phyloP scores from a whole-genome alignment of 2,329 filamentous ascomycete species.

The Trichophyton verrucosum region DNA sequence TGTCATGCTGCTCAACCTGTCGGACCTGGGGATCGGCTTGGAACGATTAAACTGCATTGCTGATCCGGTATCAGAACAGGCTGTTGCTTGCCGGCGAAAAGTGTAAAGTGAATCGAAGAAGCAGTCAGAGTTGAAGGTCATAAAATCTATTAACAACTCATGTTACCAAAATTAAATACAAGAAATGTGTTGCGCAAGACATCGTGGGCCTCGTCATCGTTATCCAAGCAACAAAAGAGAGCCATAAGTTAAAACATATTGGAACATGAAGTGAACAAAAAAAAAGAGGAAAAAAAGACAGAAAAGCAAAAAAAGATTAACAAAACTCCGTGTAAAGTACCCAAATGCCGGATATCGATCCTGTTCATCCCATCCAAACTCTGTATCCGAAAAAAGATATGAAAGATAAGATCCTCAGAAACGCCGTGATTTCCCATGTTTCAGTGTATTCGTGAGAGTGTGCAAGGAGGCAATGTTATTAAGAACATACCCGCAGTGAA shows the following conservation, averaged over 20 bases:
- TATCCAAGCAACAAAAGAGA: slow-evolving; percentile 3
- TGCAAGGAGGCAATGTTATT: neutral
- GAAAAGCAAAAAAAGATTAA: neutral
- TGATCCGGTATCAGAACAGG: neutral
- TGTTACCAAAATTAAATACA: slow-evolving; percentile 5
- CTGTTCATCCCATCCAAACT: neutral
- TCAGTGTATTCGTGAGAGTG: neutral
- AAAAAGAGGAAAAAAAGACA: neutral
- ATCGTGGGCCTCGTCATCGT: slow-evolving; percentile 1
- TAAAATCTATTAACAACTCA: slow-evolving; percentile 4
- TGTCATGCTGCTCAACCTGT: neutral
- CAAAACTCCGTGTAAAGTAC: neutral
- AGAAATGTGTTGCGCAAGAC: slow-evolving; percentile 2
- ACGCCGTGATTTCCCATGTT: neutral
- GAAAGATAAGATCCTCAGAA: neutral
- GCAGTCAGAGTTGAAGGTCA: neutral
- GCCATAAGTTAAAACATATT: neutral
- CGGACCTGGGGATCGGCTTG: neutral
- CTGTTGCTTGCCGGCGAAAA: neutral
- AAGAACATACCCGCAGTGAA: neutral
- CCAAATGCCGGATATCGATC: neutral
- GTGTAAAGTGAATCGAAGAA: neutral
- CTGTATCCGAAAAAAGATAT: neutral
- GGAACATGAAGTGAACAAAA: neutral
- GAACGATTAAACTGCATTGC: neutral